Conservation (phyloP, 2,329 filamentous ascomycete genomes). For the Xylariaceae sp. region DNA sequence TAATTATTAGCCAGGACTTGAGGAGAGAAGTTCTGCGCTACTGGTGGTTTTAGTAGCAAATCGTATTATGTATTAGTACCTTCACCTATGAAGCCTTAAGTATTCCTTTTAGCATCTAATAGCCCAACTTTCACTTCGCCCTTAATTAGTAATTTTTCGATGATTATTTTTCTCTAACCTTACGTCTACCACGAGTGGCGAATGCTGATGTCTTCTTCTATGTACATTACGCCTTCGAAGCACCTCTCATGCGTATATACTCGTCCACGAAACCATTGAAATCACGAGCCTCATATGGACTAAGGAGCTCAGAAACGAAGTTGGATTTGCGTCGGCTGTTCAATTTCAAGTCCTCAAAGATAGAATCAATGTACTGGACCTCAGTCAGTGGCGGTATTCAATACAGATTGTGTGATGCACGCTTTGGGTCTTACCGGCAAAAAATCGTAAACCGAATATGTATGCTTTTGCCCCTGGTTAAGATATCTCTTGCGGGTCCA, state of each 20-base stretch:
- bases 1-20: no score
- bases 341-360: conserved; percentile 40
- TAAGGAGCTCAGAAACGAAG: conserved; percentile 37
- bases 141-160: no score
- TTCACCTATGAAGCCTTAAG: no score
- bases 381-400: not conserved
- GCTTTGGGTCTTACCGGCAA: conserved; percentile 33
- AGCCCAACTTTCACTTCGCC: no score
- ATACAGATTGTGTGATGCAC: not conserved
- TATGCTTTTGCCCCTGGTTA: conserved; percentile 37
- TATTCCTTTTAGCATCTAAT: no score
- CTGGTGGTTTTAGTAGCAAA: no score
- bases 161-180: not conserved
- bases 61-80: no score
- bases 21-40: no score
- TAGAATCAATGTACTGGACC: conserved; percentile 39
- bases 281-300: conserved; percentile 37
- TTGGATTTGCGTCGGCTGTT: conserved; percentile 39
- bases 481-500: conserved; percentile 43
- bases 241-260: conserved; percentile 30
- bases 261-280: conserved; percentile 41
- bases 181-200: no score
- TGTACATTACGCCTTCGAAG: conserved; percentile 3
- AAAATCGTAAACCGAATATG: conserved; percentile 42
- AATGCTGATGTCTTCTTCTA: no score